These are phyloP conservation scores for Rubroboletus pulcherrimus DNA, from an alignment of 768 basidiomycete species.

Conservation along the genomic window DNA sequence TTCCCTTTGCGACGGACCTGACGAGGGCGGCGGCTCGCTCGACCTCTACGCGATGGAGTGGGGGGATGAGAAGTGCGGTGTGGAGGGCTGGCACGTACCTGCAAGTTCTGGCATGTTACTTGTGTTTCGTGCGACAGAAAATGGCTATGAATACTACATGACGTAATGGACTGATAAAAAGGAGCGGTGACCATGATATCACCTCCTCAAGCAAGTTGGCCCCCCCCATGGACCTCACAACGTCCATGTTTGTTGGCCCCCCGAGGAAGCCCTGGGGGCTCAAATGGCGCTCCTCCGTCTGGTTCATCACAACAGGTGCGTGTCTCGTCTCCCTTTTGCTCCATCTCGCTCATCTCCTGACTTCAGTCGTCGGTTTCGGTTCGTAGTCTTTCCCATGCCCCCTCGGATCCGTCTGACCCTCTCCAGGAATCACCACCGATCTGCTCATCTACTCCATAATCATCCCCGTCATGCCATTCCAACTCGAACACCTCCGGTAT, in stretches of 20 bases:
- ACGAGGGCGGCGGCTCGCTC: slow-evolving; percentile 62
- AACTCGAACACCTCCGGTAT: slow-evolving; percentile 48
- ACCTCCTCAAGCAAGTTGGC: too few relatives aligned
- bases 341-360: background rate
- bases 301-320: slow-evolving; percentile 49
- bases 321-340: background rate
- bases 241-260: background rate
- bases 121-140: too few relatives aligned
- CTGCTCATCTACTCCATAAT: slow-evolving; percentile 59
- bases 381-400: slow-evolving; percentile 11
- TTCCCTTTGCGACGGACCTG: slow-evolving; percentile 47
- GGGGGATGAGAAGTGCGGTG: background rate
- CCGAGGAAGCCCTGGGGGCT: slow-evolving; percentile 40
- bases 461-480: slow-evolving; percentile 63
- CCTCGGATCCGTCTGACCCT: background rate
- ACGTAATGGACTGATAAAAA: background rate
- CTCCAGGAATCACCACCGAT: slow-evolving; percentile 43
- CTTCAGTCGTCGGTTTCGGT: slow-evolving; percentile 48
- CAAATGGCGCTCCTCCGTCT: slow-evolving; percentile 55
- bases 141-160: background rate
- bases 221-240: slow-evolving; percentile 8
- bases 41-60: slow-evolving; percentile 47
- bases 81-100: slow-evolving; percentile 33
- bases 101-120: slow-evolving; percentile 51
- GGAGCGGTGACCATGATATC: too few relatives aligned